phyloP scores from a whole-genome alignment of 1,284 basidiomycete genomes.

The Trichosporon sp. region DNA sequence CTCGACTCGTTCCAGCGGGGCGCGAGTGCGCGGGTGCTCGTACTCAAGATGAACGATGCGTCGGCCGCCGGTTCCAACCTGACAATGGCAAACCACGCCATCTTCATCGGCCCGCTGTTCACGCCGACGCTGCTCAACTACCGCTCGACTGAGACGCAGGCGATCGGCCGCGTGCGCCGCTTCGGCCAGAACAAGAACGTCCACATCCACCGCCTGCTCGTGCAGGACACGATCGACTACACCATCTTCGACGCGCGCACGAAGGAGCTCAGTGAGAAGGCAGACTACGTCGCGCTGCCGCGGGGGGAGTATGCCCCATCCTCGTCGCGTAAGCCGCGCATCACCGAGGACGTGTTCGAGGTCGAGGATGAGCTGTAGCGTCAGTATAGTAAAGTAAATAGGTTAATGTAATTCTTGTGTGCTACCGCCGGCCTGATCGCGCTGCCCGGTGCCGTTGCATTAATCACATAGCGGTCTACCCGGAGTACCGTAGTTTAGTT shows the following conservation, averaged over 20 bases:
- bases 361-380: neutral
- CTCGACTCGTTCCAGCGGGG: constrained; percentile 77
- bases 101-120: constrained; percentile 89
- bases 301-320: constrained; percentile 21
- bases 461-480: neutral
- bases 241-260: constrained; percentile 55
- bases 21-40: constrained; percentile 62
- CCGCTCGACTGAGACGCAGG: constrained; percentile 80
- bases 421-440: neutral
- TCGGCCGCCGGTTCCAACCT: constrained; percentile 88
- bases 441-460: neutral
- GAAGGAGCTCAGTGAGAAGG: constrained; percentile 29
- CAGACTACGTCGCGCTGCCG: constrained; percentile 36
- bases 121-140: constrained; percentile 72
- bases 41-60: constrained; percentile 89
- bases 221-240: constrained; percentile 76
- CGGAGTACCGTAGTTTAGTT: neutral
- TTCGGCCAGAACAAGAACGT: constrained; percentile 80
- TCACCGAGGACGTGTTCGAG: neutral
- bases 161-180: constrained; percentile 78
- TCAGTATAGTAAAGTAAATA: no score
- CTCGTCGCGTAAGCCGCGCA: neutral
- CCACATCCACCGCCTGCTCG: constrained; percentile 73
- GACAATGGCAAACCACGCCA: constrained; percentile 87
- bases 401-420: neutral